Percentiles rank a stretch among this genome's conserved stretches.
phyloP scores from a whole-genome alignment of 2,329 filamentous ascomycete genomes.

The Daldinia sp. region DNA sequence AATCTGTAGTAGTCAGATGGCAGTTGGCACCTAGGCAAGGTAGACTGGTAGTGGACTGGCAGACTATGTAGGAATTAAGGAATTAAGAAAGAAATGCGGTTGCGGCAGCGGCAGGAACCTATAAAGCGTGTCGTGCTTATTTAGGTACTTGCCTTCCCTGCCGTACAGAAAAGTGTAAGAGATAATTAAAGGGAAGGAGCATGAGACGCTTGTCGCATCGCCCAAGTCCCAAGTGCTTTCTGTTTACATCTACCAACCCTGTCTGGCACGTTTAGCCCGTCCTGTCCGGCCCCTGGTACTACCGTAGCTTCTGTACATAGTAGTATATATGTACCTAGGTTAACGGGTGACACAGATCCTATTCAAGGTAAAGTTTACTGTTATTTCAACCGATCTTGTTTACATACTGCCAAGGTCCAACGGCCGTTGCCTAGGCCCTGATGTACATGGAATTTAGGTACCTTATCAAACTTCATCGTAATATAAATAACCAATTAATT shows the following conservation, averaged over 20 bases:
- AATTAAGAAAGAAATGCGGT: constrained; percentile 17
- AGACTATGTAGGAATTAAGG: no score
- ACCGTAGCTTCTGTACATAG: neutral
- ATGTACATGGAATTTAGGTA: neutral
- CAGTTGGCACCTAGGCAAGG: no score
- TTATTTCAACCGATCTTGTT: neutral
- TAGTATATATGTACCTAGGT: constrained; percentile 9
- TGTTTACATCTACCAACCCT: constrained; percentile 35
- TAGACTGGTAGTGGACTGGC: no score
- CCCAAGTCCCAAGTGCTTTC: no score
- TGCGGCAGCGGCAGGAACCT: constrained; percentile 18
- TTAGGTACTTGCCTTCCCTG: constrained; percentile 23
- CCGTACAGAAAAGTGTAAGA: constrained; percentile 5
- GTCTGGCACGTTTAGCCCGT: constrained; percentile 10
- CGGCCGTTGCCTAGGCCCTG: neutral
- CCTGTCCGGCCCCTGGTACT: neutral
- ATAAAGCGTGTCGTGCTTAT: constrained; percentile 8
- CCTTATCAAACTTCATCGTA: neutral
- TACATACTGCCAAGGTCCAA: neutral
- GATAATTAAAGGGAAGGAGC: constrained; percentile 27
- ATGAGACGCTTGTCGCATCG: constrained; percentile 29
- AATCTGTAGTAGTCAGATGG: no score
- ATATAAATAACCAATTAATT: neutral
- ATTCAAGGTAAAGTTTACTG: neutral
- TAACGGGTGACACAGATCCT: neutral